Base-by-base conservation (phyloP, 768 basidiomycete genomes). In the Tubosaeta sp. region DNA sequence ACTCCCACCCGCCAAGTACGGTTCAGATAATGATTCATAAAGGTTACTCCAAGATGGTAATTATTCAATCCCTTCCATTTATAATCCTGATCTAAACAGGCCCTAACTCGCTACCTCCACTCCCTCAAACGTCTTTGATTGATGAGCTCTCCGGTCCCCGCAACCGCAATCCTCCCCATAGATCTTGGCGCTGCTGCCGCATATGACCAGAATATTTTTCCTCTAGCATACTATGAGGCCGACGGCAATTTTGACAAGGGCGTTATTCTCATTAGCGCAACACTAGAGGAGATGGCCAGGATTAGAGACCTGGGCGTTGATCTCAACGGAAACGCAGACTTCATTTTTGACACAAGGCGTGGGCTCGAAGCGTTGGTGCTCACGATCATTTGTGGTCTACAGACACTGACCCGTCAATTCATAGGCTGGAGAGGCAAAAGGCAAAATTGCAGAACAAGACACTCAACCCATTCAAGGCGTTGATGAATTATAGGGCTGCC, bases 221-320 rank as follows among this genome's bases (percentile, higher is more conserved):
- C 57, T 39, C 38, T 36, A n/a, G 43, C 46, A 1, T 57, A 58
- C 13, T 19, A 57, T 19, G 24, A 30, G 0, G 9, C 11, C 1
- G 18, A 6, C 2, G 29, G 14, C 12, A 24, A 22, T 30, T 0
- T 59, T 19, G 21, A 0, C 19, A 59, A 41, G 21, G 57, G 57
- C 3, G 13, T 3, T 6, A 0, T 50, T 16, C 18, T 59, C 11
- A 27, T 59, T 3, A 11, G 0, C 12, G 46, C 49, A 12, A 59
- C 58, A 4, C 16, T 55, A 12, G 25, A 54, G 0, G 56, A 59
- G 16, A 54, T 58, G 39, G 12, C 3, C 0, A 14, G 14, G 13
- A 51, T 59, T 6, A 4, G 0, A 1, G 2, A 34, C 1, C 2
- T 55, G 21, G 47, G 50, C 5, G 14, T 41, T 32, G 57, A 58